Base-by-base conservation (phyloP, 305 asterid genomes). In the Withania somnifera region DNA sequence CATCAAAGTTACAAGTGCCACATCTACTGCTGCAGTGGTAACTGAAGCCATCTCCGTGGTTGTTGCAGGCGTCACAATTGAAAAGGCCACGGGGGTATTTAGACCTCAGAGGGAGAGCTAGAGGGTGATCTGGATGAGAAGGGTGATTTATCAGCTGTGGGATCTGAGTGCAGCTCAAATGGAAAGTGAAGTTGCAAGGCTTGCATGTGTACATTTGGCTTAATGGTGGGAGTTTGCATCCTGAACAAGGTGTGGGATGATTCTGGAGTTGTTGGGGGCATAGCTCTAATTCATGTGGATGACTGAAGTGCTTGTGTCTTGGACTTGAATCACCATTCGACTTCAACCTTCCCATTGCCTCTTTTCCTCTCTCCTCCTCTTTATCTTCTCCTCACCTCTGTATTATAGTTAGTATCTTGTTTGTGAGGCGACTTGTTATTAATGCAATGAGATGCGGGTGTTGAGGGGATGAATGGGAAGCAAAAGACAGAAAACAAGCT, bases 1-100 rank as follows among this genome's bases (percentile, higher is more conserved):
- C 89, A 77, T 92, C 97, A 71, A 87, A 92, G 6, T 87, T 89
- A 6, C 97, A 92, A 0, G 84, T 22, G 19, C 57, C 50, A 82
- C 97, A 91, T 54, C 94, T 87, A 83, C n/a, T n/a, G n/a, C 77
- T 30, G 71, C 97, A 93, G 78, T 91, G 93, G 88, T 88, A 91
- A 88, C 89, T 89, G 90, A 92, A 93, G 11, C 90, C 88, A 77
- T 89, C 84, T 8, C 90, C 92, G 6, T 58, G 77, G 82, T 54
- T 85, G 84, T 76, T 42, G 84, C 97, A 93, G 81, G 90, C 94
- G 80, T 93, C 91, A 84, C 97, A 93, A 87, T 81, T 89, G 91
- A 90, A 92, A 0, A 20, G n/a, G 10, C 91, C 93, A 3, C 85
- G 91, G 13, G 90, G 88, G 64, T 91, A 90, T 79, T 87, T 11